Evolutionary conservation across 257 asterid genomes (phyloP), one percentile per base, ranked within the genome.

Genomic region (Gentiana dahurica): DNA sequence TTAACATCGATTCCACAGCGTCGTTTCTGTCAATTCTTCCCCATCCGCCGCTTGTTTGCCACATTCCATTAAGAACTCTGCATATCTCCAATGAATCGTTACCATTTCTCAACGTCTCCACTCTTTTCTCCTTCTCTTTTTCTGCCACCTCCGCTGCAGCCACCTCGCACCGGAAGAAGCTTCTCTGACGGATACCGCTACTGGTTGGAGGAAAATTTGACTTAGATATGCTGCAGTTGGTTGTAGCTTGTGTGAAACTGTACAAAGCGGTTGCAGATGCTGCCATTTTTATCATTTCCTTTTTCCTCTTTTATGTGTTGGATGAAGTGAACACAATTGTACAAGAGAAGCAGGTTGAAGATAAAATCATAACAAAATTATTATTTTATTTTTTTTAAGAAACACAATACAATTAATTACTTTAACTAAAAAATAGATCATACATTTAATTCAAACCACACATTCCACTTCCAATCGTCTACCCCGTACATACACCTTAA

Each of bases 1-100:
- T 72, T 10, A 90, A 88, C 96, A 90, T 86, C 3, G 97, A 82
- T n/a, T 84, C 84, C 24, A 86, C 91, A 70, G 97, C 96, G 81
- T 74, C 85, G 82, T 86, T 62, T 50, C 95, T 79, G 65, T 90
- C 94, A 58, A 86, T 87, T 70, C 77, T 69, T 10, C 97, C 97
- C 97, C 97, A 90, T 2, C 97, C 97, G 48, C 97, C 97, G 75
- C 97, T 87, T n/a, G 94, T 90, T 70, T 90, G 97, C 96, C 97
- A 90, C 97, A 86, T 84, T 2, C 95, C 96, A 41, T 86, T 90
- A 2, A 90, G 81, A 63, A 87, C 95, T 73, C 96, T 79, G 73
- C 94, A 84, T 70, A 90, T 86, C 67, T 82, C 94, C 68, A 90
- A 74, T 5, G 81, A 72, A 63, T 87, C 97, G 0, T 77, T 77